Evolutionary conservation across 192 early-diverging fungal genomes (phyloP).

Genomic region (Coemansia sp.): DNA sequence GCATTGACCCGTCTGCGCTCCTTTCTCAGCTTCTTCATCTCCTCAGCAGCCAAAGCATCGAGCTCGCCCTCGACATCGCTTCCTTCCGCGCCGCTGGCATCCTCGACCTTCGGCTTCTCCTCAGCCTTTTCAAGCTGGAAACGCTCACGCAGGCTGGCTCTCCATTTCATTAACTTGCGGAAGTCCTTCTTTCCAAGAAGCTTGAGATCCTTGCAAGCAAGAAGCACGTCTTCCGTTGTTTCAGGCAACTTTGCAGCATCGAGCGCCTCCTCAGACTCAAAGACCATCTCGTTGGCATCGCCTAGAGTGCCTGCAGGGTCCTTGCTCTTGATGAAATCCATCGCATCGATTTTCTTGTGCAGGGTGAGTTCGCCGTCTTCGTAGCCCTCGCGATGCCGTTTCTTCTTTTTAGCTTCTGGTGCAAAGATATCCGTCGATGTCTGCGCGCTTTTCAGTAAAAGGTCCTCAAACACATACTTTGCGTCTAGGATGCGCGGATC

Average conservation of each 20-base stretch:
- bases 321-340: constrained; percentile 75
- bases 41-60: constrained; percentile 47
- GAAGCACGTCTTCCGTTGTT: constrained; percentile 80
- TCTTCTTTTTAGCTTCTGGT: constrained; percentile 79
- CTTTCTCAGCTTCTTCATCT: constrained; percentile 51
- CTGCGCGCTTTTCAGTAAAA: constrained; percentile 62
- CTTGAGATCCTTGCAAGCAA: constrained; percentile 82
- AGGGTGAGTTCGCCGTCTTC: constrained; percentile 94
- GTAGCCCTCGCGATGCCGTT: constrained; percentile 93
- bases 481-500: constrained; percentile 92
- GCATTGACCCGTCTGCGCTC: constrained; percentile 66
- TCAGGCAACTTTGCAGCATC: constrained; percentile 56
- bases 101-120: constrained; percentile 46
- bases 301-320: constrained; percentile 84
- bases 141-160: constrained; percentile 67
- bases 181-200: constrained; percentile 95
- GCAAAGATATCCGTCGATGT: constrained; percentile 78
- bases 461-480: constrained; percentile 91
- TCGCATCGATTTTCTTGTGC: constrained; percentile 68
- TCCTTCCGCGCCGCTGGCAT: constrained; percentile 36
- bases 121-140: constrained; percentile 52
- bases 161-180: constrained; percentile 87
- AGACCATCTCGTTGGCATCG: constrained; percentile 69
- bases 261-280: constrained; percentile 69
- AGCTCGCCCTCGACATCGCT: constrained; percentile 55